Conservation (phyloP, 805 yeast species). For the Kregervanrija pseudodelftensis region DNA sequence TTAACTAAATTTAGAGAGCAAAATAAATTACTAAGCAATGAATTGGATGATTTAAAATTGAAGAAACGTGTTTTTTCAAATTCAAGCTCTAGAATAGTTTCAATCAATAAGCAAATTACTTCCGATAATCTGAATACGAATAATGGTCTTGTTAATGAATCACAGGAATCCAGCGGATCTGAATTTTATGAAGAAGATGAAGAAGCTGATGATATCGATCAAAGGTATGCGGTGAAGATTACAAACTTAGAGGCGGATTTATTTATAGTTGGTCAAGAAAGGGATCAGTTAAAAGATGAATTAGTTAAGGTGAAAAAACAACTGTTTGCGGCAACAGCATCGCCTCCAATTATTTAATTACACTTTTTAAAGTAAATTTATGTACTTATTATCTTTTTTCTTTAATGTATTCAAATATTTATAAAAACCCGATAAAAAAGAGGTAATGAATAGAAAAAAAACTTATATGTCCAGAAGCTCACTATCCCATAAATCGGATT, state of each 20-base stretch:
- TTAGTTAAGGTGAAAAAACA: slow-evolving; percentile 54
- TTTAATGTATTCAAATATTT: neutral
- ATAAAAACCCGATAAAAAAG: neutral
- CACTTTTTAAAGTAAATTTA: neutral
- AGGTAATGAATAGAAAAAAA: neutral
- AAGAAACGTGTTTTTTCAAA: slow-evolving; percentile 18
- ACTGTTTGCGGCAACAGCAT: slow-evolving; percentile 19
- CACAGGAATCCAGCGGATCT: too few species aligned
- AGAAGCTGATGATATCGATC: slow-evolving; percentile 28
- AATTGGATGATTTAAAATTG: slow-evolving; percentile 62
- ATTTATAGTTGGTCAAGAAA: slow-evolving; percentile 72
- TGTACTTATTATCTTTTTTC: neutral
- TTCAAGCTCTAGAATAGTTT: slow-evolving; percentile 4
- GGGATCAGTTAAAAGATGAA: slow-evolving; percentile 67
- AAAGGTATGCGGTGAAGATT: slow-evolving; percentile 68
- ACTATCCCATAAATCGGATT: slow-evolving; percentile 22
- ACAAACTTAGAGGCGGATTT: slow-evolving; percentile 82
- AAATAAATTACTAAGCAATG: slow-evolving; percentile 50
- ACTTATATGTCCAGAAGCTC: slow-evolving; percentile 12
- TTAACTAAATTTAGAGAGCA: slow-evolving; percentile 50
- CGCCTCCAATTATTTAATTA: neutral
- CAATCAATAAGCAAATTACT: neutral
- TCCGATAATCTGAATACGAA: neutral
- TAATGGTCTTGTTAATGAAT: neutral
- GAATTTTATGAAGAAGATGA: slow-evolving; percentile 11